Base-by-base conservation (phyloP, 345 rosid species). In the Carallia pectinifolia region DNA sequence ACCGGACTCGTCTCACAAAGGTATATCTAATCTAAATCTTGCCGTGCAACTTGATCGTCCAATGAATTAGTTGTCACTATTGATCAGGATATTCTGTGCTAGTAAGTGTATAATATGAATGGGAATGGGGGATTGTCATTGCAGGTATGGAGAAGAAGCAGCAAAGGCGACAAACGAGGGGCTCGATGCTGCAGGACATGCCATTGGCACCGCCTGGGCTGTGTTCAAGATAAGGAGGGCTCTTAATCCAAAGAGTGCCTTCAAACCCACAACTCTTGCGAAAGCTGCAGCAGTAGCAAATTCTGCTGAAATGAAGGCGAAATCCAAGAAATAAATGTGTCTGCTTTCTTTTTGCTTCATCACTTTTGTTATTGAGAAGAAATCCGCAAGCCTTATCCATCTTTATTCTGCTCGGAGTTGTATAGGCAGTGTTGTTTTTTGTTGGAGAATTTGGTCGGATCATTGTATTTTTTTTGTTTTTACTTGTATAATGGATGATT, bases 171-270 rank as follows among this genome's bases (percentile, higher is more conserved):
- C 97, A 27, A 83, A 81, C 10, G 88, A 82, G 74, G 96, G 97
- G 34, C 83, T 94, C 36, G 89, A 75, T 60, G 96, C 98, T 29
- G 97, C 98, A 30, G 98, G 98, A 50, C 91, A 88, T 66, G 97
- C 89, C 4, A 58, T 94, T 30, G 97, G 97, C 69, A 84, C 91
- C 30, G 98, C 97, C n/a, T 91, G 96, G 96, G 90, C 88, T 27
- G 96, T 89, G 69, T 91, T 94, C 75, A 94, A 94, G 89, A 84
- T 94, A 70, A 81, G 96, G 31, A 88, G 88, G 76, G 96, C 96
- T 48, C 70, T 93, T 34, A 91, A 91, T 72, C 98, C 96, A 0
- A 89, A 85, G 75, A 88, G 87, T 67, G 91, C 82, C 37, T 31
- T 90, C 61, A 91, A 87, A 74, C 90, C 98, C 58, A 74, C 96